These are phyloP conservation scores for Diplosphaera chodatii DNA, from an alignment of 139 green algal genomes.

Conservation along the genomic window DNA sequence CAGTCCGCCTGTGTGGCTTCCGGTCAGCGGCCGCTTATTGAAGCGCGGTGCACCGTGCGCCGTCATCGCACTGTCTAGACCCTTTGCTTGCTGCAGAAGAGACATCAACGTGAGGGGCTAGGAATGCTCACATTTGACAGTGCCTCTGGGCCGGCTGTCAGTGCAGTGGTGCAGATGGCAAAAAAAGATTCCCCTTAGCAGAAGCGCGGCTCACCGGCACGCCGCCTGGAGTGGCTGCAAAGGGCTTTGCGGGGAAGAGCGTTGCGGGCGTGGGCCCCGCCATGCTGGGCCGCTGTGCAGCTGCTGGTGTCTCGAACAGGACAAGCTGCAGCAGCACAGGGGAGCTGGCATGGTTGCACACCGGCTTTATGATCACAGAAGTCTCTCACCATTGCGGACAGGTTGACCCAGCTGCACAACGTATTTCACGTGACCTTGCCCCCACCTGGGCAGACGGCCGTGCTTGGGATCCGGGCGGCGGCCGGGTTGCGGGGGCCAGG, in stretches of 20 bases:
- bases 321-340: neutral
- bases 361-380: too few relatives aligned
- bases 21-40: neutral
- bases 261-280: neutral
- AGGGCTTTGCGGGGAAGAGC: neutral
- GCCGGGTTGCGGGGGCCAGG: neutral
- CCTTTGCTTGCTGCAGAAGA: neutral
- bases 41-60: neutral
- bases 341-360: too few relatives aligned
- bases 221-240: constrained; percentile 14
- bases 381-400: too few relatives aligned
- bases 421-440: too few relatives aligned
- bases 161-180: too few relatives aligned
- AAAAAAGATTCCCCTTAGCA: too few relatives aligned
- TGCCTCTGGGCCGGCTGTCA: too few relatives aligned
- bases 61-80: neutral
- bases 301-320: neutral
- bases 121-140: too few relatives aligned
- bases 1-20: too few relatives aligned
- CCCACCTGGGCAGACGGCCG: neutral
- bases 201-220: constrained; percentile 42
- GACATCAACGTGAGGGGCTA: too few relatives aligned
- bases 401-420: too few relatives aligned
- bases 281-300: neutral
- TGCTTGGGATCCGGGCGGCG: neutral